Percentiles rank a stretch among this genome's conserved stretches.
These are phyloP conservation scores for Onygenales sp. DNA, from an alignment of 2,329 filamentous ascomycete genomes.

Conservation along the genomic window DNA sequence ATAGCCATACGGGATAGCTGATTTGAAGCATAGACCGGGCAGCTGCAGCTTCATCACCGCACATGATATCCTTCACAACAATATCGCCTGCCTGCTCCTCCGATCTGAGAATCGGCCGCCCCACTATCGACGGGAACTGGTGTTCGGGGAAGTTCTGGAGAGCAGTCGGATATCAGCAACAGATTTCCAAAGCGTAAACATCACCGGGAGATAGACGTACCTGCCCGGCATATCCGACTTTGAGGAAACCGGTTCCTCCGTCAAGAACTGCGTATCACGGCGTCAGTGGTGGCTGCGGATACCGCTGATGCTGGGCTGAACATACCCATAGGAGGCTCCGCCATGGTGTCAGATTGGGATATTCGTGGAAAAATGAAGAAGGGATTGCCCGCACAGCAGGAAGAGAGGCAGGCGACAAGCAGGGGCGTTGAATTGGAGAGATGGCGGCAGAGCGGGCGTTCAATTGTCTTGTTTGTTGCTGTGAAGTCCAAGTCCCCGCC, in stretches of 20 bases:
- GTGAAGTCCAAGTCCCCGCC: background rate
- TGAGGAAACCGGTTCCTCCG: constrained; percentile 98
- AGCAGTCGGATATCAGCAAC: constrained; percentile 6
- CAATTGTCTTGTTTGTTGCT: background rate
- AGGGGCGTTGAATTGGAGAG: background rate
- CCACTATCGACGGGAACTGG: constrained; percentile 96
- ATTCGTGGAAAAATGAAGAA: background rate
- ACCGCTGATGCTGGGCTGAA: constrained; percentile 16
- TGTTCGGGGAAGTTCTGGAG: constrained; percentile 92
- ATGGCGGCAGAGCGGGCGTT: background rate
- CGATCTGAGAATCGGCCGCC: constrained; percentile 90
- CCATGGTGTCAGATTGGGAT: constrained; percentile 24
- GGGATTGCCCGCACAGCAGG: background rate
- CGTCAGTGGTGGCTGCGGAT: constrained; percentile 21
- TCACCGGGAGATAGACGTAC: constrained; percentile 29
- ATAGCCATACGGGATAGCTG: constrained; percentile 67
- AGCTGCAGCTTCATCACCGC: constrained; percentile 92
- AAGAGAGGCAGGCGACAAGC: background rate
- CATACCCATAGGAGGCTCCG: constrained; percentile 42
- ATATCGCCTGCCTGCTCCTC: constrained; percentile 74
- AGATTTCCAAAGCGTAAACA: constrained; percentile 2
- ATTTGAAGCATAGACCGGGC: constrained; percentile 97
- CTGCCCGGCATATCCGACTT: constrained; percentile 95
- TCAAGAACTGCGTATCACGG: constrained; percentile 67
- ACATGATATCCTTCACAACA: constrained; percentile 97